Evolutionary conservation across 768 basidiomycete genomes (phyloP).

Genomic region (Podaxis pistillaris): DNA sequence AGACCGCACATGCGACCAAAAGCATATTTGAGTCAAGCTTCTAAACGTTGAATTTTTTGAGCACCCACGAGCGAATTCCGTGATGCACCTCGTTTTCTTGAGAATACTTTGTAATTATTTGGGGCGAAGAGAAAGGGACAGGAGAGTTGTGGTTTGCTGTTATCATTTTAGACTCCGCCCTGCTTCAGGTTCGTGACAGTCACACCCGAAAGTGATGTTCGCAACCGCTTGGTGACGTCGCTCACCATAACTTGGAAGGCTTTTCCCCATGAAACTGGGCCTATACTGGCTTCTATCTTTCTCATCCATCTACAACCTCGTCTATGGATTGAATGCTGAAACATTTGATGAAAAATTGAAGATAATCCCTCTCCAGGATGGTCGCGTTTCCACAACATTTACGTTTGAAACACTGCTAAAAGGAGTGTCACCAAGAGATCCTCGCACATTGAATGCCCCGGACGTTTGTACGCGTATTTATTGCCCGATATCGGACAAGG

Average conservation of each 20-base stretch:
- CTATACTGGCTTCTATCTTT: conserved; percentile 9
- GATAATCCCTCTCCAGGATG: conserved; percentile 66
- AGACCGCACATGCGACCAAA: neutral
- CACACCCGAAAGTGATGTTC: neutral
- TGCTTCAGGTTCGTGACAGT: neutral
- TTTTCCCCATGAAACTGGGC: conserved; percentile 8
- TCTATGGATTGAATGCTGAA: conserved; percentile 31
- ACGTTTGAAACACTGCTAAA: conserved; percentile 68
- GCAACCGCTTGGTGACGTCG: neutral
- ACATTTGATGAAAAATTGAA: conserved; percentile 46
- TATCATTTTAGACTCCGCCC: conserved; percentile 1
- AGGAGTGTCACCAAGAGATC: conserved; percentile 55
- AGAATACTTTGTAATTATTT: neutral
- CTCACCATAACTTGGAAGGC: too few relatives aligned
- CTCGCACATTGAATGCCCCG: conserved; percentile 47
- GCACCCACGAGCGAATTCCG: neutral
- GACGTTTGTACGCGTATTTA: conserved; percentile 37
- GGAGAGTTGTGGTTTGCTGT: neutral
- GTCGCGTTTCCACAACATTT: conserved; percentile 79
- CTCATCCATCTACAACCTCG: conserved; percentile 15
- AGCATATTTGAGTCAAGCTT: neutral
- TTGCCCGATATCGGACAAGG: too few relatives aligned
- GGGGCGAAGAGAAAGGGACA: neutral
- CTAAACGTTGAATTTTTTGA: neutral
- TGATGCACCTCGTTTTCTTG: neutral